Evolutionary conservation across 2,329 filamentous ascomycete genomes (phyloP).

Genomic region (Teratosphaeria pseudoeucalypti): DNA sequence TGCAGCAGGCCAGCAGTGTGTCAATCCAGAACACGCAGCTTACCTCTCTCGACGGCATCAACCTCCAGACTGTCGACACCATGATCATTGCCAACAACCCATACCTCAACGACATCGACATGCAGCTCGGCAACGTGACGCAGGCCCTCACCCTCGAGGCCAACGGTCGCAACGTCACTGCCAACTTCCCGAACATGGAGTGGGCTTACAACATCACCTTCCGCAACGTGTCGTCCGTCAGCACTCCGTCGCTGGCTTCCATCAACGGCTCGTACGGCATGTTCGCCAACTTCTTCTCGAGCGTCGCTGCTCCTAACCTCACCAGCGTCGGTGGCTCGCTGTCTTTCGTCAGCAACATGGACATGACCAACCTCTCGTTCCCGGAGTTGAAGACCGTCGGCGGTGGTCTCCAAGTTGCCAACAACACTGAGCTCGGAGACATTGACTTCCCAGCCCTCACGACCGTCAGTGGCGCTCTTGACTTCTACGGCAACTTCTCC

Average conservation of each 20-base stretch:
- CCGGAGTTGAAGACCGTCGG: slow-evolving; percentile 56
- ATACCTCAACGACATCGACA: slow-evolving; percentile 63
- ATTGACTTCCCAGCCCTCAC: slow-evolving; percentile 60
- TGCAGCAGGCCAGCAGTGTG: slow-evolving; percentile 59
- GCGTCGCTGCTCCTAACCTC: slow-evolving; percentile 57
- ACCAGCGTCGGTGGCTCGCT: slow-evolving; percentile 52
- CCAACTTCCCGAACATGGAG: slow-evolving; percentile 68
- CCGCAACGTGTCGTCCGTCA: slow-evolving; percentile 66
- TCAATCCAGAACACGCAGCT: slow-evolving; percentile 80
- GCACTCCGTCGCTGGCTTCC: slow-evolving; percentile 58
- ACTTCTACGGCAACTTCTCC: slow-evolving; percentile 74
- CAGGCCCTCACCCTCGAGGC: slow-evolving; percentile 61
- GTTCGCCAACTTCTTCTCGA: slow-evolving; percentile 63
- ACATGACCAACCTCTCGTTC: slow-evolving; percentile 64
- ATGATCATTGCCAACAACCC: slow-evolving; percentile 88
- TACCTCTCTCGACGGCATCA: slow-evolving; percentile 66
- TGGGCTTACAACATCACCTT: slow-evolving; percentile 73
- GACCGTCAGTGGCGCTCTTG: slow-evolving; percentile 67
- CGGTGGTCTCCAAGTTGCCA: slow-evolving; percentile 76
- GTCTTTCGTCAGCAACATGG: slow-evolving; percentile 46
- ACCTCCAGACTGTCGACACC: slow-evolving; percentile 58
- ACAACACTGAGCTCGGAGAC: slow-evolving; percentile 66
- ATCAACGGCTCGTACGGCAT: slow-evolving; percentile 77
- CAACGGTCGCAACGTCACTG: slow-evolving; percentile 64
- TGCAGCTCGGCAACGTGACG: slow-evolving; percentile 67